A percentile compares a stretch with the other conserved stretches of the same genome.
These are phyloP conservation scores for Rickenella mellea DNA, from an alignment of 768 basidiomycete genomes.

Conservation along the genomic window DNA sequence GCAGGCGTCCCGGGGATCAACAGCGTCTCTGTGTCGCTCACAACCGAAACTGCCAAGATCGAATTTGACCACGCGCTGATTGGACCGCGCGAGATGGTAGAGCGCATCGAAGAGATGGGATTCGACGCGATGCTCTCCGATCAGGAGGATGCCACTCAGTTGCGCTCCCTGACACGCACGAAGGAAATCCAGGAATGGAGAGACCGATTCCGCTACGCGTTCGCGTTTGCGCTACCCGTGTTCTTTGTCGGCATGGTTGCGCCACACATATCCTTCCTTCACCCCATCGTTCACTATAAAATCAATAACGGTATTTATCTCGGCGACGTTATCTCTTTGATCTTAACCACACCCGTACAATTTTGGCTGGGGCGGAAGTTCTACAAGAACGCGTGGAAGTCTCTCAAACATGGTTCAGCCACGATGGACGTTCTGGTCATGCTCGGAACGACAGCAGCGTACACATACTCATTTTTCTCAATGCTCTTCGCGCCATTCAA, in stretches of 20 bases:
- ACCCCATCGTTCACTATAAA: constrained; percentile 35
- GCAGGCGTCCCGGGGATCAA: constrained; percentile 62
- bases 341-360: constrained; percentile 85
- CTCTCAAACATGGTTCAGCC: constrained; percentile 77
- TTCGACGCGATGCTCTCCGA: constrained; percentile 84
- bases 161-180: constrained; percentile 75
- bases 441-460: constrained; percentile 90
- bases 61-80: constrained; percentile 65
- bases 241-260: constrained; percentile 88
- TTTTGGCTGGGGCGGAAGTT: constrained; percentile 86
- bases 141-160: constrained; percentile 72
- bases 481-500: constrained; percentile 62
- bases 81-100: constrained; percentile 81
- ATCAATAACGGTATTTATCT: constrained; percentile 66
- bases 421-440: constrained; percentile 99
- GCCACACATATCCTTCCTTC: constrained; percentile 55
- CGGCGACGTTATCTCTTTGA: constrained; percentile 66
- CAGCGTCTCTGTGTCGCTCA: constrained; percentile 62
- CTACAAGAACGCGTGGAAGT: constrained; percentile 84
- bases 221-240: constrained; percentile 83
- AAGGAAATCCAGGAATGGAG: constrained; percentile 93
- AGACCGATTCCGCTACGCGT: constrained; percentile 60
- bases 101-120: constrained; percentile 79
- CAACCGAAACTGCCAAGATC: constrained; percentile 67
- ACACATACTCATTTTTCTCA: constrained; percentile 73